Evolutionary conservation across 164 flowering plant genomes (phyloP).

Genomic region (Magnolia officinalis): DNA sequence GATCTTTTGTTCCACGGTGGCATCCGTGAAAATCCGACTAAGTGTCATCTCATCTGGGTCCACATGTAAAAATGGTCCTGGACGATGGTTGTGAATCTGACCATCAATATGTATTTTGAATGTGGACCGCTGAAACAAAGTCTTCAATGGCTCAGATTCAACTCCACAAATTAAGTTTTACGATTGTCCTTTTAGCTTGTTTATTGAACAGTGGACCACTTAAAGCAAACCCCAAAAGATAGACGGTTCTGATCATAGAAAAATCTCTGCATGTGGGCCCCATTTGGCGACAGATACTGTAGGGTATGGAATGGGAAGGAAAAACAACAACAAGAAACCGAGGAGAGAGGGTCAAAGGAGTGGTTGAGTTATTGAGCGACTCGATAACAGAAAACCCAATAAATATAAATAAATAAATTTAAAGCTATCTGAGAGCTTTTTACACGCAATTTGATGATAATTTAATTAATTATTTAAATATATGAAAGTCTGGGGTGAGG

Average conservation of each 20-base stretch:
- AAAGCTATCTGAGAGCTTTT: slow-evolving; percentile 1
- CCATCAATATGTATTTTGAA: too few species aligned
- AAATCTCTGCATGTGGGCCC: too few species aligned
- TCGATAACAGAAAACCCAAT: slow-evolving; percentile 23
- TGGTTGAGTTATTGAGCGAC: slow-evolving; percentile 54
- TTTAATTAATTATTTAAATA: too few species aligned
- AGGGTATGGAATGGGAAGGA: not conserved
- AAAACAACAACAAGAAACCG: slow-evolving; percentile 4
- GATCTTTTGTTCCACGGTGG: too few species aligned
- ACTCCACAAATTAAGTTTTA: too few species aligned
- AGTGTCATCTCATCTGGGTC: too few species aligned
- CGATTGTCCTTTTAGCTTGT: not conserved
- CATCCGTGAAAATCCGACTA: too few species aligned
- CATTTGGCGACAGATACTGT: not conserved
- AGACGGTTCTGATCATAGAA: not conserved
- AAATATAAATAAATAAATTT: slow-evolving; percentile 12
- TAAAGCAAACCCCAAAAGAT: not conserved
- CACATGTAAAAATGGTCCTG: too few species aligned
- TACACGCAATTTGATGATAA: not conserved
- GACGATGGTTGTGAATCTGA: too few species aligned
- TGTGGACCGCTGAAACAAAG: too few species aligned
- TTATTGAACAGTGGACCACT: not conserved
- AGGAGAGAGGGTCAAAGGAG: slow-evolving; percentile 50
- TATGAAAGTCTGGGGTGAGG: not conserved
- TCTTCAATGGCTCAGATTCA: too few species aligned